A percentile compares a stretch with the other conserved stretches of the same genome.
phyloP scores from a whole-genome alignment of 768 basidiomycete species.

The Filobasidium floriforme region DNA sequence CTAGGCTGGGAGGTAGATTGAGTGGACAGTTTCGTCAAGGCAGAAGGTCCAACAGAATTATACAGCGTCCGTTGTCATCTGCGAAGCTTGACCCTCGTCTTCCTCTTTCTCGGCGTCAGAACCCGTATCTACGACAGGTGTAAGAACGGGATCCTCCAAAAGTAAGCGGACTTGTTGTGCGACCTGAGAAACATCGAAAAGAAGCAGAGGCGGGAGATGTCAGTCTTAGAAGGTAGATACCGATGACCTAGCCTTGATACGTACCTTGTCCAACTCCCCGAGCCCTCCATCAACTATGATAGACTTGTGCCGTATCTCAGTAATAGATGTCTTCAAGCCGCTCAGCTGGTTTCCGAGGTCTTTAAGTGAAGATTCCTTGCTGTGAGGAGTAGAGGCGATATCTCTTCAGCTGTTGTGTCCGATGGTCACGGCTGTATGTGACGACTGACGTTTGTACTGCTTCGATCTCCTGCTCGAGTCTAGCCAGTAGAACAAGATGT shows the following conservation, averaged over 20 bases:
- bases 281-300: not conserved
- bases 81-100: too few species aligned
- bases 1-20: too few species aligned
- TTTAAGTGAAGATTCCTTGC: not conserved
- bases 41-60: too few species aligned
- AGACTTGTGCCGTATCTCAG: not conserved
- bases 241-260: not conserved
- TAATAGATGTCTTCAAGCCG: not conserved
- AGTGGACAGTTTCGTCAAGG: too few species aligned
- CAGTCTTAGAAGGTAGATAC: too few species aligned
- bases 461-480: not conserved
- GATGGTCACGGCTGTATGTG: not conserved
- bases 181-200: too few species aligned
- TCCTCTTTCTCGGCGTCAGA: too few species aligned
- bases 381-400: not conserved
- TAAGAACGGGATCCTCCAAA: too few species aligned
- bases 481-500: not conserved
- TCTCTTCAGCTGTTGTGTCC: not conserved
- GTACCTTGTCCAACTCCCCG: not conserved
- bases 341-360: not conserved
- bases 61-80: too few species aligned
- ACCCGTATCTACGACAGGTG: too few species aligned
- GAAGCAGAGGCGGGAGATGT: too few species aligned
- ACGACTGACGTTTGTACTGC: not conserved
- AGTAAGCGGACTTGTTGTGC: too few species aligned